A percentile compares a stretch with the other conserved stretches of the same genome.
phyloP scores from a whole-genome alignment of 2,329 filamentous ascomycete species.

The Grosmannia serpens region DNA sequence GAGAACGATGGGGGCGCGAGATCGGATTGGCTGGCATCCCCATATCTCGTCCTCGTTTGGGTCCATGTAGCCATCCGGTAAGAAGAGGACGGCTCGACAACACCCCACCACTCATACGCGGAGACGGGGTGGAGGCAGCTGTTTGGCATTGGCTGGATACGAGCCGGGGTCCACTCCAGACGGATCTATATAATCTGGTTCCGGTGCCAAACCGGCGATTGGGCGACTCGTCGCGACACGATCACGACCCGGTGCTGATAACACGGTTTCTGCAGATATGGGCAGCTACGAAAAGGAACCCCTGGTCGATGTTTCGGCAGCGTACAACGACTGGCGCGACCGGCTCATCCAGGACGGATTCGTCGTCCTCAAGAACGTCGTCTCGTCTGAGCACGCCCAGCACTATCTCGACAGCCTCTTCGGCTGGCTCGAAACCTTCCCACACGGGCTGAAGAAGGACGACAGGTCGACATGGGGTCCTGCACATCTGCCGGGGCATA shows the following conservation, averaged over 20 bases:
- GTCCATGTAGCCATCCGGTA: too few relatives aligned
- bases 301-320: neutral
- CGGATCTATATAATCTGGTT: neutral
- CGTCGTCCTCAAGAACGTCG: slow-evolving; percentile 32
- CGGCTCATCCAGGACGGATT: slow-evolving; percentile 25
- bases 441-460: slow-evolving; percentile 10
- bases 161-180: neutral
- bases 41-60: neutral
- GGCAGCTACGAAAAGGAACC: neutral
- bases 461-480: slow-evolving; percentile 23
- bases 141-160: neutral
- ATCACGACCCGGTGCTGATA: neutral
- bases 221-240: too few relatives aligned
- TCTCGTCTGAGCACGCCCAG: slow-evolving; percentile 26
- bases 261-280: neutral
- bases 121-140: too few relatives aligned
- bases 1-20: neutral
- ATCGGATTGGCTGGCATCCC: neutral
- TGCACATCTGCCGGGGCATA: slow-evolving; percentile 23
- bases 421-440: slow-evolving; percentile 12
- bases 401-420: slow-evolving; percentile 20
- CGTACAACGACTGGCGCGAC: slow-evolving; percentile 18
- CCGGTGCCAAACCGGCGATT: too few relatives aligned
- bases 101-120: too few relatives aligned
- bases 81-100: too few relatives aligned